Base-by-base conservation (phyloP, 768 basidiomycete genomes). In the Hemileccinum rubropunctum region DNA sequence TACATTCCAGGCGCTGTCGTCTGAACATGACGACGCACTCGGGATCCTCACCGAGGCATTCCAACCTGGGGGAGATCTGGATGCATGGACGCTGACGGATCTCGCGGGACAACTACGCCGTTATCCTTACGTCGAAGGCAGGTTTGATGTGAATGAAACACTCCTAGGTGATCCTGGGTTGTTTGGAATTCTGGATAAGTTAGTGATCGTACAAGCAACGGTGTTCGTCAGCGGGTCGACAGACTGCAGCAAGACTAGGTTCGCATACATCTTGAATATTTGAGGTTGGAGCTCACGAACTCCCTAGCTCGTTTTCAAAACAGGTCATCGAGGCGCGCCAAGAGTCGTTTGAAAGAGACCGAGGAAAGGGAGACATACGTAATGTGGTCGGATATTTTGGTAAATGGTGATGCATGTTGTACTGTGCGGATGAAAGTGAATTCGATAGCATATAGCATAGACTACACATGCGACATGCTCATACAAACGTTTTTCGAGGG, bases 171-270 rank as follows among this genome's bases (percentile, higher is more conserved):
- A 85, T 52, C 48, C 73, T 0, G 83, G 83, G 0, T 66, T 79
- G 20, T 54, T 72, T 42, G 80, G 76, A 1, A 84, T 84, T 42
- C 54, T 85, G 50, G 79, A 84, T 51, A 83, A 82, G 62, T 62
- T 77, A 50, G 73, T 82, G 35, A 71, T 75, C n/a, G 73, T 72
- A 50, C 63, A 72, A 23, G 76, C 81, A 18, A 62, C 68, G 34
- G 44, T 78, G 33, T 84, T 84, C 48, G 64, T 84, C 17, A 76
- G 75, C 32, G 81, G 78, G 3, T 72, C 70, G 30, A 65, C 62
- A 3, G 68, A 71, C 7, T 82, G 80, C 53, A 73, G 77, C 36
- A 69, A 73, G 42, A 64, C 65, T 14, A 82, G 80, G 79, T 80
- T 44, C 14, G 65, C 53, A 59, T 17, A 3, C 15, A 6, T 9